Conservation (phyloP, 352 stramenopile genomes). For the Blastocystis sp. region DNA sequence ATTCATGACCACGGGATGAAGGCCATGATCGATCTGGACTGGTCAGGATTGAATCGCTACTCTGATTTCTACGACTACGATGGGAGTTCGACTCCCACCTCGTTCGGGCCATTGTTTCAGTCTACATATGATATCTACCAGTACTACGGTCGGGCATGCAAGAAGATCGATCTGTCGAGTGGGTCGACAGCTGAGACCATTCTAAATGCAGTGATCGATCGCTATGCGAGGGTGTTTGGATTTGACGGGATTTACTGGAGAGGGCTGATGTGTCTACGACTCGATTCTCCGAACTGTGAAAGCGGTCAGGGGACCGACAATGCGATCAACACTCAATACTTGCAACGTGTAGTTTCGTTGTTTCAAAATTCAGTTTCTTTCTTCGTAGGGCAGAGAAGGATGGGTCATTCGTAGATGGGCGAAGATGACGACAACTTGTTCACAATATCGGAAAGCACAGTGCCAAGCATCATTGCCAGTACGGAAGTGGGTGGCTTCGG, state of each 20-base stretch:
- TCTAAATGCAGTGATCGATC: not conserved
- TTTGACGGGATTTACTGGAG: slow-evolving; percentile 42
- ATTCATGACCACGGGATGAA: slow-evolving; percentile 4
- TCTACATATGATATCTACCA: not conserved
- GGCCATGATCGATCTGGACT: not conserved
- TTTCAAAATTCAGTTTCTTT: not conserved
- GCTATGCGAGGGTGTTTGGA: not conserved
- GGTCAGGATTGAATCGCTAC: not conserved
- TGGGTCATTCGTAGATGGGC: not conserved
- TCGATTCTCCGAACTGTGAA: not conserved
- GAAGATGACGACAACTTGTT: slow-evolving; percentile 34
- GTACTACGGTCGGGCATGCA: not conserved
- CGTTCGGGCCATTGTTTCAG: slow-evolving; percentile 1
- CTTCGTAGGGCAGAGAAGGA: not conserved
- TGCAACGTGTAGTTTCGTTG: not conserved
- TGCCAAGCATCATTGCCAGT: not conserved
- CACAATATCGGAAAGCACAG: not conserved
- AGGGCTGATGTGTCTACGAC: slow-evolving; percentile 4
- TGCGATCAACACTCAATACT: not conserved
- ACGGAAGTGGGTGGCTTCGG: not conserved
- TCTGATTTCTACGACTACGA: slow-evolving; percentile 50
- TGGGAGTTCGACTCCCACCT: not conserved
- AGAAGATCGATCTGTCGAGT: not conserved
- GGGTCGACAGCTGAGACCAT: not conserved
- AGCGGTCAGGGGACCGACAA: not conserved